A percentile compares a stretch with the other conserved stretches of the same genome.
Evolutionary conservation across 768 basidiomycete genomes (phyloP).

Genomic region (Boletus eberwhitei): DNA sequence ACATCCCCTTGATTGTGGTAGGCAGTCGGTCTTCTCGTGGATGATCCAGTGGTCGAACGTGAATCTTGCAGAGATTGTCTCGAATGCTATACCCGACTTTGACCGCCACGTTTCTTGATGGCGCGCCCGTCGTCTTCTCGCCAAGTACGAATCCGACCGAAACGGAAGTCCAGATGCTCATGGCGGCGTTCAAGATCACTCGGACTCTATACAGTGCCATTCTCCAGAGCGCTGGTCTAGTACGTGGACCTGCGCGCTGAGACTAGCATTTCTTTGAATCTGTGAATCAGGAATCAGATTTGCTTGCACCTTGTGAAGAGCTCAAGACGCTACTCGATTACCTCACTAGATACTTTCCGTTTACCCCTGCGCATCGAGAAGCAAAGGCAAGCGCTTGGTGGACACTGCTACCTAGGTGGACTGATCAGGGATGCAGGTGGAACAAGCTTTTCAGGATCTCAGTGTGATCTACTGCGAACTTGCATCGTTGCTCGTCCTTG

Average conservation of each 20-base stretch:
- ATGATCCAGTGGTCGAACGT: constrained; percentile 13
- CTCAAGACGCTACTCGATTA: constrained; percentile 62
- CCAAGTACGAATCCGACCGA: constrained; percentile 58
- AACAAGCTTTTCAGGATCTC: constrained; percentile 64
- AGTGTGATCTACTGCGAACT: constrained; percentile 80
- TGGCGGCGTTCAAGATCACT: constrained; percentile 55
- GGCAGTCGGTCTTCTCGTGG: constrained; percentile 12
- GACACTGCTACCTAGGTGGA: background rate
- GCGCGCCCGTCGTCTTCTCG: constrained; percentile 77
- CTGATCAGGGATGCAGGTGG: constrained; percentile 42
- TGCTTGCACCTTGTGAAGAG: constrained; percentile 39
- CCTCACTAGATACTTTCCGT: constrained; percentile 86
- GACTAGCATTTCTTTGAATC: constrained; percentile 1
- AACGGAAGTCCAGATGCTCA: constrained; percentile 56
- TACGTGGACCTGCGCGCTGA: constrained; percentile 11
- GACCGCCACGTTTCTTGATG: constrained; percentile 82
- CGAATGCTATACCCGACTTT: constrained; percentile 75
- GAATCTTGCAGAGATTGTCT: constrained; percentile 55
- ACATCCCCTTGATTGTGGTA: constrained; percentile 28
- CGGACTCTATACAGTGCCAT: constrained; percentile 58
- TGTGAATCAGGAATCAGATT: constrained; percentile 24
- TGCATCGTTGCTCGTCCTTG: constrained; percentile 56
- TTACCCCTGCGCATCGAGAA: constrained; percentile 51
- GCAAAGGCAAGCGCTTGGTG: constrained; percentile 42
- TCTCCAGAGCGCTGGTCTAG: constrained; percentile 43